Base-by-base conservation (phyloP, 306 rosid species). In the Macrotyloma uniflorum region DNA sequence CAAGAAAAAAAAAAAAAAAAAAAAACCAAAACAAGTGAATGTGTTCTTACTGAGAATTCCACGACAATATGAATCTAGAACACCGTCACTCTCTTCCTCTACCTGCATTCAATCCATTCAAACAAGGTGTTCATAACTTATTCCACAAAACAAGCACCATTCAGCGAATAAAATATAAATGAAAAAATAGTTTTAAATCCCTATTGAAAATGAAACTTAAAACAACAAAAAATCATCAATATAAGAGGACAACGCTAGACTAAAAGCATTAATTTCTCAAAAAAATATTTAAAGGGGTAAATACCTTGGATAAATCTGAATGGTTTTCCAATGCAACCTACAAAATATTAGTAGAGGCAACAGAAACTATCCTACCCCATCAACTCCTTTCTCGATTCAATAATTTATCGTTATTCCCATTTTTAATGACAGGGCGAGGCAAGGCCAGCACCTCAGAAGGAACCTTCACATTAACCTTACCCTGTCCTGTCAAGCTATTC, bases 361-460 rank as follows among this genome's bases (percentile, higher is more conserved):
- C 16, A 65, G 42, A 80, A 19, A 83, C 85, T 14, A 38, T 26
- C 33, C 80, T 79, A 40, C 78, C 78, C 72, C 66, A 73, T 35
- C 26, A 67, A 51, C 47, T 63, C 38, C 78, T 80, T 59, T 81
- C 76, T 23, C 47, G 67, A 53, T 43, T 72, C 79, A 40, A 83
- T 26, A 68, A 75, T 20, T 55, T 83, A 7, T 30, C 54, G 20
- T 50, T 54, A 32, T 78, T 53, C 5, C 57, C 57, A 50, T 2
- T 50, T 50, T 79, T 80, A 76, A 57, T 75, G 16, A 19, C 54
- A 67, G 63, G 15, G 24, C 43, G 71, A 6, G 30, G 59, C 55
- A 49, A 54, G 5, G 38, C 24, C 19, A 67, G 14, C n/a, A 6
- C 47, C 32, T 23, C 45, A 0, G 70, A 67, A n/a, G 57, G 43